phyloP scores from a whole-genome alignment of 2,329 filamentous ascomycete genomes.

The Thielaviopsis euricoi region DNA sequence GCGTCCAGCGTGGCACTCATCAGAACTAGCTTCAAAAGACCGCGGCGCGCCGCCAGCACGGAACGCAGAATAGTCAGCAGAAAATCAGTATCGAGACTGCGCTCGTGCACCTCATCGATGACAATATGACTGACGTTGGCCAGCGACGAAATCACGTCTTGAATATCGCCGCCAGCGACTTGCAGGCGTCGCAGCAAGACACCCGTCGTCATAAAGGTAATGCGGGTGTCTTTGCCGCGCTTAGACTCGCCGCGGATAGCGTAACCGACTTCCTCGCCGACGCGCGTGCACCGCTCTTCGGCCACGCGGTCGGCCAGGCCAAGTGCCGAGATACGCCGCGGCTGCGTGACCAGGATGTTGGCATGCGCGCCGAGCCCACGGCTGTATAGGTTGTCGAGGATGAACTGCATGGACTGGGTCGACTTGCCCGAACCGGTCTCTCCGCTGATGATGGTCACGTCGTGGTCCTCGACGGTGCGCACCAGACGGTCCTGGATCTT shows the following conservation, averaged over 20 bases:
- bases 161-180: conserved; percentile 30
- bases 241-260: conserved; percentile 82
- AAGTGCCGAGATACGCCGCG: conserved; percentile 82
- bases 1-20: conserved; percentile 97
- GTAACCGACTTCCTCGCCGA: conserved; percentile 84
- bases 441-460: conserved; percentile 57
- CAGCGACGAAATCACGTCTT: conserved; percentile 66
- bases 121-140: conserved; percentile 88
- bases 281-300: conserved; percentile 66
- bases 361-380: conserved; percentile 56
- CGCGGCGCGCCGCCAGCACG: conserved; percentile 55
- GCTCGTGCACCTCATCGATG: conserved; percentile 92
- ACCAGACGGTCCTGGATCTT: conserved; percentile 63
- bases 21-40: conserved; percentile 74
- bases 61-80: conserved; percentile 74
- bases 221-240: conserved; percentile 56
- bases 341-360: conserved; percentile 92
- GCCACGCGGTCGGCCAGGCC: conserved; percentile 88
- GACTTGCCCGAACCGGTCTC: conserved; percentile 22
- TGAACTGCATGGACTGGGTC: conserved; percentile 79
- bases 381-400: conserved; percentile 78
- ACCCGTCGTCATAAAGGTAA: conserved; percentile 92
- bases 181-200: conserved; percentile 83
- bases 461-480: conserved; percentile 53
- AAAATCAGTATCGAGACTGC: conserved; percentile 89